phyloP scores from a whole-genome alignment of 345 rosid genomes.

The Populus nigra region DNA sequence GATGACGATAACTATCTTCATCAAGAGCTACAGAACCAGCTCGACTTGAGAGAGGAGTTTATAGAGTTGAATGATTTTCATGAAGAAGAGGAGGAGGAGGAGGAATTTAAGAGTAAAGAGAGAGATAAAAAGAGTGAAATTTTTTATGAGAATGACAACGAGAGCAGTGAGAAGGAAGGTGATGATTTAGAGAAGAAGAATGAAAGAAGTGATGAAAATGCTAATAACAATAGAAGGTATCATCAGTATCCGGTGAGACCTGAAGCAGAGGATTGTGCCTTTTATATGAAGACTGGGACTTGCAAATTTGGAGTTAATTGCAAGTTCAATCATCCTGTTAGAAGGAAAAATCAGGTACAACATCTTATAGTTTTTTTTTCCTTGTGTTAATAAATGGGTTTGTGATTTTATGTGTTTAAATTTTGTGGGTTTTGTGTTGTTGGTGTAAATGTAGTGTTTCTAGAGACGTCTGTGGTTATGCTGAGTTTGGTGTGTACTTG shows the following conservation, averaged over 20 bases:
- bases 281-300: conserved; percentile 68
- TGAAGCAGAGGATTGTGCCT: conserved; percentile 80
- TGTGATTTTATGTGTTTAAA: background rate
- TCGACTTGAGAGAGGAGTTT: background rate
- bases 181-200: conserved; percentile 1
- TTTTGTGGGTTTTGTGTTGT: background rate
- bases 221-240: background rate
- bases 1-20: background rate
- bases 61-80: background rate
- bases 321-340: conserved; percentile 86
- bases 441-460: background rate
- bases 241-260: conserved; percentile 65
- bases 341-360: conserved; percentile 52
- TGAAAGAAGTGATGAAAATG: background rate
- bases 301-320: conserved; percentile 84
- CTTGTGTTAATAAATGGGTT: background rate
- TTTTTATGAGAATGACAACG: background rate
- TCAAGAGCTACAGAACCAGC: conserved; percentile 10
- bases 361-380: background rate
- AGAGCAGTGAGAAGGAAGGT: conserved; percentile 1
- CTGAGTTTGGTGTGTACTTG: background rate
- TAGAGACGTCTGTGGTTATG: background rate
- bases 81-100: conserved; percentile 9
- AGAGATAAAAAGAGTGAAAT: background rate
- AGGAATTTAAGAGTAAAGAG: conserved; percentile 4